These are phyloP conservation scores for Linum usitatissimum DNA, from an alignment of 345 rosid species.

Conservation along the genomic window DNA sequence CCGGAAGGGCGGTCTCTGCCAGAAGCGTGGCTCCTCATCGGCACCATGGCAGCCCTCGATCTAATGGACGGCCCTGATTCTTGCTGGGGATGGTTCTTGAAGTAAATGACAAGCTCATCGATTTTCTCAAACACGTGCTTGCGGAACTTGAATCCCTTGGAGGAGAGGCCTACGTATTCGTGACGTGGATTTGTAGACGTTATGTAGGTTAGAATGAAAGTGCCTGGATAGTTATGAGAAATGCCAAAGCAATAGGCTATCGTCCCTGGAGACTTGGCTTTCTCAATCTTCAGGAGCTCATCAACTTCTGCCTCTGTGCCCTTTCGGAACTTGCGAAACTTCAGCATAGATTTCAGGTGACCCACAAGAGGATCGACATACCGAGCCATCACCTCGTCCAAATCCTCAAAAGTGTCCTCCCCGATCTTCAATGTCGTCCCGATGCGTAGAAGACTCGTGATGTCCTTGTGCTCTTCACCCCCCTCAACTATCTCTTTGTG, in stretches of 20 bases:
- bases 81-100: conserved; percentile 79
- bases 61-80: conserved; percentile 74
- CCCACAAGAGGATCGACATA: conserved; percentile 90
- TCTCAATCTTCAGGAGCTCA: conserved; percentile 67
- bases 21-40: conserved; percentile 60
- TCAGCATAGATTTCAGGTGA: conserved; percentile 77
- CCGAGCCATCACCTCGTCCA: conserved; percentile 98
- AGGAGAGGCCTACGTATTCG: conserved; percentile 87
- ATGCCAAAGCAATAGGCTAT: conserved; percentile 91
- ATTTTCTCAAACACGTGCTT: conserved; percentile 93
- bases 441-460: conserved; percentile 51
- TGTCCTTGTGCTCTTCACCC: conserved; percentile 38
- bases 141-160: conserved; percentile 96
- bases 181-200: conserved; percentile 94
- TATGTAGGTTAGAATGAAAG: conserved; percentile 79
- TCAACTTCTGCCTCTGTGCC: conserved; percentile 86
- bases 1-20: conserved; percentile 67
- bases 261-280: conserved; percentile 59
- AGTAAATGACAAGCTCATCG: conserved; percentile 86
- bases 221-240: conserved; percentile 93
- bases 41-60: conserved; percentile 96
- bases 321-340: conserved; percentile 70
- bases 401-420: conserved; percentile 95
- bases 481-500: conserved; percentile 94
- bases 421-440: conserved; percentile 94